Evolutionary conservation across 2,329 filamentous ascomycete genomes (phyloP), one percentile per base, ranked within the genome.

Genomic region (Ophiostoma australiae): DNA sequence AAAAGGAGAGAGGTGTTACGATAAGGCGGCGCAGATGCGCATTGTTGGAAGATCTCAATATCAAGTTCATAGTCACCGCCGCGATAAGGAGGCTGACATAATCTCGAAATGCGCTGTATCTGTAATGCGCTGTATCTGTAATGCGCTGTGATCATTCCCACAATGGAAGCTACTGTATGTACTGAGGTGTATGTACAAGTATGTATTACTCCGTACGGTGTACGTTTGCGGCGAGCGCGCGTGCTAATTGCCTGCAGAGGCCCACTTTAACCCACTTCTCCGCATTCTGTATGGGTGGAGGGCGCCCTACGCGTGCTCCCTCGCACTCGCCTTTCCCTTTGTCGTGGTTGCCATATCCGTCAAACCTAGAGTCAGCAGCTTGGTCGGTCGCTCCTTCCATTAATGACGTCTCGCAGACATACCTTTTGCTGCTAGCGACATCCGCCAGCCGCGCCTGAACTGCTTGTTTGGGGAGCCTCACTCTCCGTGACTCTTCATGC

Each of bases 221-320:
- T 17, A n/a, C n/a, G n/a, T n/a, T n/a, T n/a, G 44, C 15, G 52
- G 7, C 4, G 52, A 27, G 52, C 23, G n/a, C 52, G 52, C n/a
- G n/a, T 8, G 20, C 48, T 55, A 55, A 55, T 23, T 55, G 48
- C 20, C 48, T 23, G 8, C 48, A 55, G 15, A 7, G 48, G 23
- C 63, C 63, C 63, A 31, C 27, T 33, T 7, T n/a, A 4, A 41
- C 48, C 71, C 71, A 66, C 71, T 70, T 72, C 71, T 70, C 71
- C 71, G 69, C 71, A 70, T 55, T 70, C 31, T 69, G 61, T 63
- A 33, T 63, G 15, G 58, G 58, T 31, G 58, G 58, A 33, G 58
- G 58, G 27, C n/a, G 8, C 27, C 23, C 58, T 63, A 2, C 23
- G 4, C 27, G 31, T 41, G 27, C 4, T 37, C 27, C 27, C 39